Evolutionary conservation across 2,329 filamentous ascomycete genomes (phyloP), one percentile per base, ranked within the genome.

Genomic region (Nothomitra cinnamomea): DNA sequence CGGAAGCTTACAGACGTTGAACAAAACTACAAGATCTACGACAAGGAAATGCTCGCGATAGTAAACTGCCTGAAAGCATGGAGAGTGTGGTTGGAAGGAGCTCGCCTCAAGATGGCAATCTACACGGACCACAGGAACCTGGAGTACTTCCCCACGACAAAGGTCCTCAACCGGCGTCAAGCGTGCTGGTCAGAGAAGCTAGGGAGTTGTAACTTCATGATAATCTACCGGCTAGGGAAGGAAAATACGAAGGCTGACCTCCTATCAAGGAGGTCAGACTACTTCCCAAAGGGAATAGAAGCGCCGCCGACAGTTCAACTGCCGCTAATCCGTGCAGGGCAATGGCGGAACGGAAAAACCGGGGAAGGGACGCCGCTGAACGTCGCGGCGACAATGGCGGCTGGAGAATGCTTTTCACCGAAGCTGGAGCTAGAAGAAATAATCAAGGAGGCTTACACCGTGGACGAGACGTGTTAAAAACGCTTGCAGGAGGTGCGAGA

Each of bases 71-170:
- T 67, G 13, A 51, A 64, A 52, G 51, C 61, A 52, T 67, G 57
- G 56, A 63, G 48, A 28, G 12, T n/a, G 2, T 35, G 28, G 32
- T 56, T 65, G 0, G 51, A 59, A 49, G 53, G 52, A 10, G 38
- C 50, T 1, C 32, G 56, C n/a, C 5, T 57, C 7, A 50, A 47
- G 21, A 52, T 62, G 15, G 52, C 57, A 21, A 58, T 67, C 1
- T 50, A 62, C 15, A 61, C 58, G 1, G 57, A 68, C 55, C 56
- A 68, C 55, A 57, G 60, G 40, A 62, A 59, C 36, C 58, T 67
- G 1, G 52, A 61, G 47, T 61, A 60, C 52, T 66, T 66, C 53
- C 54, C 25, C 36, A 32, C 24, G 45, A 48, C 2, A 51, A 38
- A 42, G 42, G 25, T 5, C 42, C 40, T 53, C n/a, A 17, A 53